Conservation (phyloP, 148 eudicot genomes). For the Amaranthus hypochondriacus region DNA sequence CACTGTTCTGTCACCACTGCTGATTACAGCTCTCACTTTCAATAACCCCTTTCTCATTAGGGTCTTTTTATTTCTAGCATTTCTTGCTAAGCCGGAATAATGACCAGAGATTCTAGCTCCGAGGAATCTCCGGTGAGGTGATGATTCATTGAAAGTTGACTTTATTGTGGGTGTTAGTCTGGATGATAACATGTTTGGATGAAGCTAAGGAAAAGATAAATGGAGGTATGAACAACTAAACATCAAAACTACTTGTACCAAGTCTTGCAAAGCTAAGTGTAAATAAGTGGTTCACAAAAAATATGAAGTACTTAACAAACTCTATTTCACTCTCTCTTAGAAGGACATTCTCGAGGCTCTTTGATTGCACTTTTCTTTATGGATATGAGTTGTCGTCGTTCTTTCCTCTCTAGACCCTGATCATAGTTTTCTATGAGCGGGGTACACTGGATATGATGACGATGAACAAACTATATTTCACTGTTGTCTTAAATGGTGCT, state of each 20-base stretch:
- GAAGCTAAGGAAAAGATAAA: not conserved
- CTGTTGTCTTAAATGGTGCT: no score
- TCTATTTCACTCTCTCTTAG: no score
- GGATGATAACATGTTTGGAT: constrained; percentile 16
- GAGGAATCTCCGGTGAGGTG: constrained; percentile 28
- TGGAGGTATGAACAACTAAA: not conserved
- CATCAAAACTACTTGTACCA: not conserved
- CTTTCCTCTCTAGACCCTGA: no score
- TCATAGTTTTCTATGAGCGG: no score
- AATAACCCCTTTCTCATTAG: constrained; percentile 5
- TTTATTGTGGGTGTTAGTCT: constrained; percentile 7
- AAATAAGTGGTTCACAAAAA: no score
- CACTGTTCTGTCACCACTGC: constrained; percentile 44
- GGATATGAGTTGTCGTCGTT: no score
- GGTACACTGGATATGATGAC: no score
- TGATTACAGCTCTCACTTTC: constrained; percentile 53
- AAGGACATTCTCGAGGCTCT: no score
- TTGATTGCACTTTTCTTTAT: no score
- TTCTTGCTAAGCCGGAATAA: constrained; percentile 22
- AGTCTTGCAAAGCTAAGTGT: no score
- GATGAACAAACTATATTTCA: no score
- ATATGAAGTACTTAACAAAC: no score
- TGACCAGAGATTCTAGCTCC: constrained; percentile 21
- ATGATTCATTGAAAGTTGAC: constrained; percentile 14
- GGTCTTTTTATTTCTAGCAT: constrained; percentile 10